Evolutionary conservation across 2,329 filamentous ascomycete genomes (phyloP).

Genomic region (Colletotrichum liaoningense): DNA sequence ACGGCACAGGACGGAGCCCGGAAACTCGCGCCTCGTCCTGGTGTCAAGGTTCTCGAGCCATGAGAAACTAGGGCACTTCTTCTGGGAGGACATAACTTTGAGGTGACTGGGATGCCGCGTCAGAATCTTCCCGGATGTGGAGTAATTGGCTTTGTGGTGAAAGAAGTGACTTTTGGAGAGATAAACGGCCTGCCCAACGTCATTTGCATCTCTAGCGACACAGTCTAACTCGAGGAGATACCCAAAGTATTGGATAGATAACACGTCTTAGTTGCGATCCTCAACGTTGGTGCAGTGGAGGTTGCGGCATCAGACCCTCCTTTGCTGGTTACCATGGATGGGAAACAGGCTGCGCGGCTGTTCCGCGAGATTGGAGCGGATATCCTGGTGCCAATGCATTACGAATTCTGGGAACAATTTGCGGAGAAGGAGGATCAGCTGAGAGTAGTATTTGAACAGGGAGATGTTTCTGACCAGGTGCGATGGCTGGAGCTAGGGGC

Average conservation of each 20-base stretch:
- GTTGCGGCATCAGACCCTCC: slow-evolving; percentile 41
- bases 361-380: slow-evolving; percentile 53
- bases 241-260: slow-evolving; percentile 46
- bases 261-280: slow-evolving; percentile 50
- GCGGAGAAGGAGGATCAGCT: slow-evolving; percentile 48
- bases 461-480: slow-evolving; percentile 48
- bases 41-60: slow-evolving; percentile 50
- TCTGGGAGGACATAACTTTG: slow-evolving; percentile 46
- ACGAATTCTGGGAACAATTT: slow-evolving; percentile 56
- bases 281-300: slow-evolving; percentile 53
- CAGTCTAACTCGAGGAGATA: slow-evolving; percentile 57
- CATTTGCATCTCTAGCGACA: slow-evolving; percentile 62
- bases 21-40: slow-evolving; percentile 55
- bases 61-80: slow-evolving; percentile 48
- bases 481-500: slow-evolving; percentile 47
- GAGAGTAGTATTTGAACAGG: slow-evolving; percentile 44
- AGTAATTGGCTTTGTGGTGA: slow-evolving; percentile 57
- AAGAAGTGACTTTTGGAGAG: slow-evolving; percentile 48
- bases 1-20: slow-evolving; percentile 57
- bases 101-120: slow-evolving; percentile 55
- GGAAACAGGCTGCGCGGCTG: slow-evolving; percentile 51
- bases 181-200: slow-evolving; percentile 53
- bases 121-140: slow-evolving; percentile 56
- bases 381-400: slow-evolving; percentile 59
- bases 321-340: slow-evolving; percentile 53